Conservation (phyloP, 257 asterid genomes). For the Nemophila menziesii region DNA sequence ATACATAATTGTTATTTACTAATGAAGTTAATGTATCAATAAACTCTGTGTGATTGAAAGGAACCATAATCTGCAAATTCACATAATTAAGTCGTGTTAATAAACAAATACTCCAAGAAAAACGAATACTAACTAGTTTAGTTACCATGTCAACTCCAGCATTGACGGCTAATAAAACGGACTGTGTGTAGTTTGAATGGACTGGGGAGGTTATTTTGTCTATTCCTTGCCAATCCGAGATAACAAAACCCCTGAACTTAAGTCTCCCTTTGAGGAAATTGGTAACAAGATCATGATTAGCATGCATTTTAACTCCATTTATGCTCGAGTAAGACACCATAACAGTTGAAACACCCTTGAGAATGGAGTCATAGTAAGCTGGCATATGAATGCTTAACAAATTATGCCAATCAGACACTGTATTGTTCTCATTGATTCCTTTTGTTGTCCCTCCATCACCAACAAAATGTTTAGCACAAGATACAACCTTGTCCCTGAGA, state of each 20-base stretch:
- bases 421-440: constrained; percentile 25
- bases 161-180: constrained; percentile 34
- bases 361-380: constrained; percentile 15
- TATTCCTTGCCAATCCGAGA: constrained; percentile 48
- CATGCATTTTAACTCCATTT: constrained; percentile 28
- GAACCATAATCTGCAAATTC: constrained; percentile 46
- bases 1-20: constrained; percentile 34
- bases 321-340: constrained; percentile 29
- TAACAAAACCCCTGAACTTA: constrained; percentile 34
- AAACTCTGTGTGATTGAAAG: constrained; percentile 26
- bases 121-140: background rate
- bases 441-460: constrained; percentile 31
- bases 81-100: background rate
- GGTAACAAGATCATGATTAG: constrained; percentile 21
- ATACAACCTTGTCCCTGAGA: constrained; percentile 21
- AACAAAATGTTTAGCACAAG: constrained; percentile 29
- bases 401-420: constrained; percentile 16
- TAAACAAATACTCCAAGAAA: background rate
- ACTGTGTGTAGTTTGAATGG: constrained; percentile 40
- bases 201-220: constrained; percentile 40
- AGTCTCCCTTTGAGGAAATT: constrained; percentile 20
- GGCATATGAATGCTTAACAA: constrained; percentile 27
- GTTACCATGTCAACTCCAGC: constrained; percentile 68
- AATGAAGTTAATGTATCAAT: constrained; percentile 24
- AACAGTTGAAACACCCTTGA: constrained; percentile 22